These are phyloP conservation scores for Nemania sp. DNA, from an alignment of 2,329 filamentous ascomycete genomes.

Conservation along the genomic window DNA sequence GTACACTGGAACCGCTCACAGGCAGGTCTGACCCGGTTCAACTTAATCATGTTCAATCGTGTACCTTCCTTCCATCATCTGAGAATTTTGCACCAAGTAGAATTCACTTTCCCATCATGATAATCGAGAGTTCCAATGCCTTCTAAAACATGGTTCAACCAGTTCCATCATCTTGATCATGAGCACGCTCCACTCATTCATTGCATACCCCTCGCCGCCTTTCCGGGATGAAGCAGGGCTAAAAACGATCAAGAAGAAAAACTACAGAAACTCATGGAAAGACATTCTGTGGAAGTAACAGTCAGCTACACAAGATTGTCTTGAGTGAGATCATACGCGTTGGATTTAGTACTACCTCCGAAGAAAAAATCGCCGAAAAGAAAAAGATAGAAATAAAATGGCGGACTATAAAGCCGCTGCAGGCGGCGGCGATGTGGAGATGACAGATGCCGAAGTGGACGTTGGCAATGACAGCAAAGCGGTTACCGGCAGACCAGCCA, in stretches of 20 bases:
- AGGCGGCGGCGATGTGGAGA: constrained; percentile 34
- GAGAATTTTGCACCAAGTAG: not conserved
- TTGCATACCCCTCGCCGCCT: constrained; percentile 10
- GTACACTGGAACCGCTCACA: not conserved
- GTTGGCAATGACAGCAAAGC: constrained; percentile 22
- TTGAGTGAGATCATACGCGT: too few species aligned
- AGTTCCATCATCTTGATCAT: too few species aligned
- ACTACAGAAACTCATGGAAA: too few species aligned
- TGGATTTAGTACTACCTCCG: not conserved
- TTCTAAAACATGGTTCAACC: too few species aligned
- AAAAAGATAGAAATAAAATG: constrained; percentile 26
- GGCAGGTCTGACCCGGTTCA: not conserved
- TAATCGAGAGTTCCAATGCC: too few species aligned
- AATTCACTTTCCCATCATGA: not conserved
- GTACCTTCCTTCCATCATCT: not conserved
- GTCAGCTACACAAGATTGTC: too few species aligned
- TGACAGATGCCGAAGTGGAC: constrained; percentile 31
- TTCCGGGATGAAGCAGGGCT: constrained; percentile 23
- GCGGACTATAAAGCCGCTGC: constrained; percentile 24
- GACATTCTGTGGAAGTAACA: too few species aligned
- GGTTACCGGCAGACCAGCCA: constrained; percentile 17
- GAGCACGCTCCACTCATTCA: constrained; percentile 16
- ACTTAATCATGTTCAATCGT: not conserved
- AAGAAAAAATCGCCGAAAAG: not conserved
- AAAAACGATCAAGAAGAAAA: constrained; percentile 4